Evolutionary conservation across 257 asterid genomes (phyloP).

Genomic region (Sherardia arvensis): DNA sequence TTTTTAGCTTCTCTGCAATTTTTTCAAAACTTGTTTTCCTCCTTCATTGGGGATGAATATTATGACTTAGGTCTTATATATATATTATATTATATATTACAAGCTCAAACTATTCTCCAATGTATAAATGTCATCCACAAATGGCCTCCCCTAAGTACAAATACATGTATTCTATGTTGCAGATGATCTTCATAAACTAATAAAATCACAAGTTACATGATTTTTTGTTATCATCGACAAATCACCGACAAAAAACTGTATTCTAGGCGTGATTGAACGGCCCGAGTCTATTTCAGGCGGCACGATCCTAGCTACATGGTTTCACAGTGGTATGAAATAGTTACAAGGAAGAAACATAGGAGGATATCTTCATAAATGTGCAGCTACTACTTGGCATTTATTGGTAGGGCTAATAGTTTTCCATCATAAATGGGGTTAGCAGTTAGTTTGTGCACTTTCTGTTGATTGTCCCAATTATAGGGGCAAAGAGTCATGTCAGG

Average conservation of each 20-base stretch:
- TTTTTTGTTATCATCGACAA: neutral
- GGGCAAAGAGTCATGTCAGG: constrained; percentile 13
- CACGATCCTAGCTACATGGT: too few relatives aligned
- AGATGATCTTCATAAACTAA: neutral
- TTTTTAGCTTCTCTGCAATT: neutral
- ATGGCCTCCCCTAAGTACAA: neutral
- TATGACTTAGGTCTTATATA: neutral
- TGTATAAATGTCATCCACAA: neutral
- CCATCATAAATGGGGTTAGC: constrained; percentile 6
- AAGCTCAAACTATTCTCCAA: neutral
- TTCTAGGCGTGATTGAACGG: too few relatives aligned
- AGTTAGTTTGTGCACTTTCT: constrained; percentile 4
- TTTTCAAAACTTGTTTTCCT: neutral
- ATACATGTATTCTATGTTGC: neutral
- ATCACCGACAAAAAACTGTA: too few relatives aligned
- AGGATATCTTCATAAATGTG: neutral
- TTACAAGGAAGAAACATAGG: neutral
- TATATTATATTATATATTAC: too few relatives aligned
- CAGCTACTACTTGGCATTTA: constrained; percentile 3
- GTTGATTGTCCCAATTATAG: constrained; percentile 11
- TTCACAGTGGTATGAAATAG: neutral
- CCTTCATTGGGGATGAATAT: neutral
- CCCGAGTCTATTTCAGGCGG: too few relatives aligned
- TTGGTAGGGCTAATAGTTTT: constrained; percentile 18
- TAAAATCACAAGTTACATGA: neutral